Evolutionary conservation across 768 basidiomycete species (phyloP).

Genomic region (Amanita molliuscula): DNA sequence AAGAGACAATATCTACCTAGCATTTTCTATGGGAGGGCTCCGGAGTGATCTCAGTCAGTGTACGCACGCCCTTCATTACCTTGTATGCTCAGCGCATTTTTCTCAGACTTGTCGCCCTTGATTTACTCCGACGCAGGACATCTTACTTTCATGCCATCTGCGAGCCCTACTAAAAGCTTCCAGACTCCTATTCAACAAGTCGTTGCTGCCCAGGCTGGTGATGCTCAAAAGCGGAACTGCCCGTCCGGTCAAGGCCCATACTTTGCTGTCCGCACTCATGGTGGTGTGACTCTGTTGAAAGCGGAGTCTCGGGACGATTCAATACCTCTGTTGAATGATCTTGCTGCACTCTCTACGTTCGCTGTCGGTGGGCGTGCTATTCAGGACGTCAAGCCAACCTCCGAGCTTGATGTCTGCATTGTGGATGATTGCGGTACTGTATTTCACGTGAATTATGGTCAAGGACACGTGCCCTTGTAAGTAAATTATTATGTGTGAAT

Average conservation of each 20-base stretch:
- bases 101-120: conserved; percentile 40
- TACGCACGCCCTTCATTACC: background rate
- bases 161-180: conserved; percentile 34
- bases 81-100: background rate
- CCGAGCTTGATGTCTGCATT: conserved; percentile 24
- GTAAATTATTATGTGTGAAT: conserved; percentile 11
- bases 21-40: conserved; percentile 57
- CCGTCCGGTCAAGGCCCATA: conserved; percentile 10
- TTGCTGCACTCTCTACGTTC: conserved; percentile 27
- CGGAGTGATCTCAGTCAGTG: conserved; percentile 50
- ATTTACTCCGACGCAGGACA: conserved; percentile 14
- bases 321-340: conserved; percentile 15
- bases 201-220: conserved; percentile 18
- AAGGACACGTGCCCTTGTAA: conserved; percentile 30
- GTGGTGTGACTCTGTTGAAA: conserved; percentile 11
- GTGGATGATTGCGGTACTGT: conserved; percentile 45
- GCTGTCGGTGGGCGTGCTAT: conserved; percentile 30
- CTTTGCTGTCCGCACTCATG: conserved; percentile 19
- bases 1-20: conserved; percentile 24
- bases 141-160: conserved; percentile 28
- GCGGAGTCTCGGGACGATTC: background rate
- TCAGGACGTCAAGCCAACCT: conserved; percentile 36
- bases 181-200: conserved; percentile 65
- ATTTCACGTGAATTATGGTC: conserved; percentile 31
- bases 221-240: background rate